Percentiles rank a stretch among this genome's conserved stretches.
Evolutionary conservation across 129 eudicot genomes (phyloP).

Genomic region (Artemisia argyi): DNA sequence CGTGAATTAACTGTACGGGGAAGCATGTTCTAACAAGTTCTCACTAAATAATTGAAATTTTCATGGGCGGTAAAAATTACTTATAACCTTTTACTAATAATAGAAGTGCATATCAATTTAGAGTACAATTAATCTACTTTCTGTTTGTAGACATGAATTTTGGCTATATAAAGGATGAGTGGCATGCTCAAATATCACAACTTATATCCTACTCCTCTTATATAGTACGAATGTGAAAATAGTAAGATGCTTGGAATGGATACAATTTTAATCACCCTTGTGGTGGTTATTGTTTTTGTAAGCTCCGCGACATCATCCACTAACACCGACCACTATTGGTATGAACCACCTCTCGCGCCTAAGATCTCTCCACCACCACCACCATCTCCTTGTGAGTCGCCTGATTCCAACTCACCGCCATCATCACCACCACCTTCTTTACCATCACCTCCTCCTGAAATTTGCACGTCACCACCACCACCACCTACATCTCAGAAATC

Average conservation of each 20-base stretch:
- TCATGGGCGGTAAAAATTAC: too few relatives aligned
- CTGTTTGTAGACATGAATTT: too few relatives aligned
- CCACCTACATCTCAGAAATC: conserved; percentile 12
- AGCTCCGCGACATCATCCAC: conserved; percentile 22
- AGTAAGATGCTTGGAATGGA: conserved; percentile 24
- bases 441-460: conserved; percentile 26
- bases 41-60: too few relatives aligned
- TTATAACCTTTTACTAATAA: too few relatives aligned
- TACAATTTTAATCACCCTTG: conserved; percentile 34
- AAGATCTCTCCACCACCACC: background rate
- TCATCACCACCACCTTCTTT: conserved; percentile 31
- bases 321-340: conserved; percentile 22
- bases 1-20: too few relatives aligned
- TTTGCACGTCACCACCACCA: background rate
- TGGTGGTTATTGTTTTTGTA: conserved; percentile 36
- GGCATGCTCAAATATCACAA: conserved; percentile 6
- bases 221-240: conserved; percentile 12
- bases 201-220: background rate
- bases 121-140: background rate
- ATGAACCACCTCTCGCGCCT: conserved; percentile 25
- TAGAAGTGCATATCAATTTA: too few relatives aligned
- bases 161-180: conserved; percentile 32
- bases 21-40: too few relatives aligned
- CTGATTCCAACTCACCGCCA: background rate
- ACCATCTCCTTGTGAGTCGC: background rate